phyloP scores from a whole-genome alignment of 2,329 filamentous ascomycete species.

The Epichloe gansuensis region DNA sequence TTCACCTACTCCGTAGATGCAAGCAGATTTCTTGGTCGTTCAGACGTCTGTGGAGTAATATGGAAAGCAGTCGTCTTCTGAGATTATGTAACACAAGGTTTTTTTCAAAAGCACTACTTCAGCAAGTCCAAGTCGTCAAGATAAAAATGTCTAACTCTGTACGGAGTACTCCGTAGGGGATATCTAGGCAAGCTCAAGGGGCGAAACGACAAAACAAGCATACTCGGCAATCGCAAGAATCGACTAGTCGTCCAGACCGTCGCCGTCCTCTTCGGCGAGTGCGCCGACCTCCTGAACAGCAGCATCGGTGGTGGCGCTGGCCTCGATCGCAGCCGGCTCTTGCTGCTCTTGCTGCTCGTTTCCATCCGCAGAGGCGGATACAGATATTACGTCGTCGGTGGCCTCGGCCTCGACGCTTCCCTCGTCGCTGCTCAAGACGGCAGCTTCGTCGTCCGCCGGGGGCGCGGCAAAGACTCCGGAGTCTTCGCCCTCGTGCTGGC shows the following conservation, averaged over 20 bases:
- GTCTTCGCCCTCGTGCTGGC: background rate
- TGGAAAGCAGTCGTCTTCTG: no score
- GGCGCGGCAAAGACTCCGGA: background rate
- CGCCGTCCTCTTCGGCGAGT: background rate
- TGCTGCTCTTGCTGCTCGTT: background rate
- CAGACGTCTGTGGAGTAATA: no score
- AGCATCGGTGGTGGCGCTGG: background rate
- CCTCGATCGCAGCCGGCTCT: background rate
- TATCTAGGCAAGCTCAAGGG: no score
- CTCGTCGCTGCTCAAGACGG: background rate
- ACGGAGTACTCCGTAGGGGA: no score
- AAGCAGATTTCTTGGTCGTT: no score
- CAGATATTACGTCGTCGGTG: background rate
- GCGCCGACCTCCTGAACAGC: background rate
- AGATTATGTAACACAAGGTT: no score
- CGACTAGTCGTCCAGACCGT: background rate
- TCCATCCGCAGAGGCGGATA: background rate
- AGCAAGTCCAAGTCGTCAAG: no score
- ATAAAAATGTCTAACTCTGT: no score
- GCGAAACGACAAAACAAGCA: background rate
- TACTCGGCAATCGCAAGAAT: background rate
- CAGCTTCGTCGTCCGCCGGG: background rate
- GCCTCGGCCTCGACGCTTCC: no score
- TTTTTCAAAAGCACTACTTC: no score
- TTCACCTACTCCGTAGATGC: no score